These are phyloP conservation scores for Turritis glabra DNA, from an alignment of 345 rosid genomes.

Conservation along the genomic window DNA sequence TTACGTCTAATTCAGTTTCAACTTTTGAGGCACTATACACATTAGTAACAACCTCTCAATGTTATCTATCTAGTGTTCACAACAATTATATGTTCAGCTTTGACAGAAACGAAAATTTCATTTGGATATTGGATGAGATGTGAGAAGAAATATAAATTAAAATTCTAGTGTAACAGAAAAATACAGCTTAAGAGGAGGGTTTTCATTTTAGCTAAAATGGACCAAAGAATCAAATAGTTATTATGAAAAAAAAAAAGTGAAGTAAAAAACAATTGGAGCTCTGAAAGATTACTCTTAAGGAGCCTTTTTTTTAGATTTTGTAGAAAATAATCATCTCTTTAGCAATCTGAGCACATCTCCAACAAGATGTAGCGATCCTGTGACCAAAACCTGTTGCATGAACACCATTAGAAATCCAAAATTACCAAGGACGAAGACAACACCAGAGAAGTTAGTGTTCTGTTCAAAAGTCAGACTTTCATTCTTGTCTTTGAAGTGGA, in stretches of 20 bases:
- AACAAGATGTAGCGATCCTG: slow-evolving; percentile 81
- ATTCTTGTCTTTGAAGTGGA: not conserved
- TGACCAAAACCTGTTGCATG: slow-evolving; percentile 69
- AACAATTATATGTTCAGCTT: not conserved
- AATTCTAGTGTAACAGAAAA: not conserved
- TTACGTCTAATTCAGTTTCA: not conserved
- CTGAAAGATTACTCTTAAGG: slow-evolving; percentile 19
- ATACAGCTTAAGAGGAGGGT: not conserved
- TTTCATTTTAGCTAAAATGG: not conserved
- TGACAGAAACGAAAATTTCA: not conserved
- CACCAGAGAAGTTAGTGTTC: not conserved
- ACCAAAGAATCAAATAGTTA: slow-evolving; percentile 12
- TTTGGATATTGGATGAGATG: not conserved
- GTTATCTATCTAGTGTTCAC: too few species aligned
- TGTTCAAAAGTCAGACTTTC: not conserved
- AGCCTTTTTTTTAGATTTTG: not conserved
- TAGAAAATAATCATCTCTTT: slow-evolving; percentile 42
- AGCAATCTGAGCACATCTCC: slow-evolving; percentile 77
- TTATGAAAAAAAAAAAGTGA: not conserved
- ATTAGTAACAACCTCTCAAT: too few species aligned
- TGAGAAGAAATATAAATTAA: not conserved
- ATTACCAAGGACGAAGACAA: not conserved
- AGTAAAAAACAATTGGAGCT: not conserved
- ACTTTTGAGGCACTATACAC: not conserved
- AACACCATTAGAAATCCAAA: not conserved